Base-by-base conservation (phyloP, 495 filamentous ascomycete species). In the Lophiotrema nucula region DNA sequence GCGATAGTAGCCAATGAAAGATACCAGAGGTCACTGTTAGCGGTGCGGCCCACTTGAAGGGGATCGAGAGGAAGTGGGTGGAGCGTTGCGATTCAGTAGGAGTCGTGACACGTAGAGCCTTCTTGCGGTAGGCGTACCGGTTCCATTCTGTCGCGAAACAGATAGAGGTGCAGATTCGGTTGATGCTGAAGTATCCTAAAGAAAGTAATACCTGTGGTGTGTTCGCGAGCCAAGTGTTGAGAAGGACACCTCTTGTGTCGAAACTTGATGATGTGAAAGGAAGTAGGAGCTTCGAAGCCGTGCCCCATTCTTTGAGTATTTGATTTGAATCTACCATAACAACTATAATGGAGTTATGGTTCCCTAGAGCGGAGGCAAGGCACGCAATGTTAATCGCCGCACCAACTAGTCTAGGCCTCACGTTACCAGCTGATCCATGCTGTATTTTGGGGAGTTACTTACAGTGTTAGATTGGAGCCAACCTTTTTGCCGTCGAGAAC, bases 61-160 rank as follows among this genome's bases (percentile, higher is more conserved):
- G 78, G 2, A 82, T 69, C 28, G 73, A 70, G 0, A 81, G 73
- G 50, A 70, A 76, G 61, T 79, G 77, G 5, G 74, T 77, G 2
- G 66, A 61, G 26, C 70, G 63, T 51, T 81, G 75, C 5, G 12
- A 2, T 8, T 55, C 51, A 35, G 62, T 53, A 0, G 78, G 76
- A 11, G 65, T 58, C 0, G 78, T 78, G 3, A 83, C 77, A 6
- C 81, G 72, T 0, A 83, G 69, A 1, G 65, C 45, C 38, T 72
- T 76, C 3, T 68, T 62, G 4, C 35, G 19, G 11, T 46, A 43
- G 1, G 69, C 71, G 35, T 68, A 75, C 1, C 50, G 46, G 35
- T 48, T 62, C 62, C 69, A 77, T 57, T 60, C 69, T 5, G 64
- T 18, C 0, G 65, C 66, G 12, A 53, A 48, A 4, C 67, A 44